Evolutionary conservation across 139 green algal species (phyloP).

Genomic region (Asterochloris sp.): DNA sequence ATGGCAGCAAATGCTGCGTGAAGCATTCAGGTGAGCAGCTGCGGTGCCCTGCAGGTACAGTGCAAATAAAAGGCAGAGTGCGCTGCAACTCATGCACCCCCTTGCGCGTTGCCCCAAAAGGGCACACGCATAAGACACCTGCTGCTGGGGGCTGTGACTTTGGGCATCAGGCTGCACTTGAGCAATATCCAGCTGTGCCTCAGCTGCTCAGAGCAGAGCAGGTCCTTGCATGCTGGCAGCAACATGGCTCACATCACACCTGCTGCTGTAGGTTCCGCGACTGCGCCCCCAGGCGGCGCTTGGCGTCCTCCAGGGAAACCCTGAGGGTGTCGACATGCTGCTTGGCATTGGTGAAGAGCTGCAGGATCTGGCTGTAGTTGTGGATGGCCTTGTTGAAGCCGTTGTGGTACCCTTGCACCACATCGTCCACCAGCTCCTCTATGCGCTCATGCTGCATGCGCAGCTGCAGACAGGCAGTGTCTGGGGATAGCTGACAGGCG

Average conservation of each 20-base stretch:
- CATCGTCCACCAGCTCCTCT: conserved; percentile 56
- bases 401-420: conserved; percentile 69
- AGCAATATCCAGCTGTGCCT: background rate
- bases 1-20: too few relatives aligned
- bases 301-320: conserved; percentile 46
- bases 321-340: conserved; percentile 54
- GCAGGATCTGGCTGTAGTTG: conserved; percentile 83
- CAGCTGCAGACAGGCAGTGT: conserved; percentile 40
- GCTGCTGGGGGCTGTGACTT: too few relatives aligned
- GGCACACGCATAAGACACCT: too few relatives aligned
- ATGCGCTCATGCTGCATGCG: conserved; percentile 42
- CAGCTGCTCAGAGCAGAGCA: background rate
- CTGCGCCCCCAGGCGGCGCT: conserved; percentile 54
- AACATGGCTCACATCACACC: background rate
- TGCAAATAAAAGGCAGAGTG: too few relatives aligned
- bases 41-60: too few relatives aligned
- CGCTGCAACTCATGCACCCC: too few relatives aligned
- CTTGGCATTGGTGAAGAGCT: conserved; percentile 68
- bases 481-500: background rate
- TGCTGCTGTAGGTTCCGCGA: conserved; percentile 48
- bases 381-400: conserved; percentile 85
- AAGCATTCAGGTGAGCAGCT: too few relatives aligned
- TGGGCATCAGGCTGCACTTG: background rate
- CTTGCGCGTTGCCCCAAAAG: too few relatives aligned
- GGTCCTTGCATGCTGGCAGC: background rate